phyloP scores from a whole-genome alignment of 169 alveolate genomes.

The Fabrea salina region DNA sequence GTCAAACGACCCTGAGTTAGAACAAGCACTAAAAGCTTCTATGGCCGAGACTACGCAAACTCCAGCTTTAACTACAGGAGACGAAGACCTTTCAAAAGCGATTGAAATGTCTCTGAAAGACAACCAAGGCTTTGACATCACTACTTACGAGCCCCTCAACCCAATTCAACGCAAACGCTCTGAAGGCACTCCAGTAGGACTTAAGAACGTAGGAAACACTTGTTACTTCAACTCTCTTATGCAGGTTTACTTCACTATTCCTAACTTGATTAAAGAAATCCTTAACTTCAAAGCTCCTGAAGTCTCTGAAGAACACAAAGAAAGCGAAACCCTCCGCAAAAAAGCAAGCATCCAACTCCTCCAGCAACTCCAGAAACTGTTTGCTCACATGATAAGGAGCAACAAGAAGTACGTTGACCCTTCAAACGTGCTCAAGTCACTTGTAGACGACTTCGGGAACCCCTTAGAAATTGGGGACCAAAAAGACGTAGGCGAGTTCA shows the following conservation, averaged over 20 bases:
- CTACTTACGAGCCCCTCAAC: conserved; percentile 23
- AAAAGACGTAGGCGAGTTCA: conserved; percentile 38
- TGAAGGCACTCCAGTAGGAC: conserved; percentile 30
- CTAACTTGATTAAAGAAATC: conserved; percentile 18
- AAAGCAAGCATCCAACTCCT: neutral
- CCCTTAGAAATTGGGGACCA: conserved; percentile 24
- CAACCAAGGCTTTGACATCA: neutral
- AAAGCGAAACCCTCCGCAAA: neutral
- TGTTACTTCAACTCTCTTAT: conserved; percentile 31
- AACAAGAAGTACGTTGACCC: conserved; percentile 31
- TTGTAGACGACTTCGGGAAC: conserved; percentile 26
- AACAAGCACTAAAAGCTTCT: too few relatives aligned
- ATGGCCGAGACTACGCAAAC: too few relatives aligned
- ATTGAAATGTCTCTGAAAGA: too few relatives aligned
- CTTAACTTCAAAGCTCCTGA: neutral
- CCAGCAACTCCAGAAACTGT: neutral
- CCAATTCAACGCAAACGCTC: neutral
- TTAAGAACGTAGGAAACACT: conserved; percentile 30
- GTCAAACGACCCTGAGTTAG: too few relatives aligned
- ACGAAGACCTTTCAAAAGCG: too few relatives aligned
- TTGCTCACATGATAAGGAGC: conserved; percentile 25
- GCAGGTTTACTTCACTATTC: conserved; percentile 28
- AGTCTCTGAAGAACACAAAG: neutral
- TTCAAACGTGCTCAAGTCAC: neutral
- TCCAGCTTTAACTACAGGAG: too few relatives aligned